Evolutionary conservation across 352 stramenopile genomes (phyloP).

Genomic region (Pythium aphanidermatum): DNA sequence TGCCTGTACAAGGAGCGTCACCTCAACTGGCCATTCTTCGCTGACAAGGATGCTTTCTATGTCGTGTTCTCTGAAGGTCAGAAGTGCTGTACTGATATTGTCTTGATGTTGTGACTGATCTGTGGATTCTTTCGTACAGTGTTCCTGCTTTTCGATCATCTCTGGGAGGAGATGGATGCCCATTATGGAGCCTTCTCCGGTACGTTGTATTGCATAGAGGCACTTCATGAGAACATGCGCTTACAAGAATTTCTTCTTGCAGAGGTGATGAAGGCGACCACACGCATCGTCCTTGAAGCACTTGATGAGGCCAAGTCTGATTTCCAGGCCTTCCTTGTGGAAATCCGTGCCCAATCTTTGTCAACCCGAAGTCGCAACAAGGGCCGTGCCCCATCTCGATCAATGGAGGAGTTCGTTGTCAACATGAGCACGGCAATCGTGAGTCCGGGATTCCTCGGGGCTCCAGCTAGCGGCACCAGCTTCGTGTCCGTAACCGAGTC

Average conservation of each 20-base stretch:
- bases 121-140: constrained; percentile 24
- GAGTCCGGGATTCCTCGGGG: not conserved
- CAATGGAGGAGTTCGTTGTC: constrained; percentile 60
- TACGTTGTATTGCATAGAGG: too few species aligned
- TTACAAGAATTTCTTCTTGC: too few species aligned
- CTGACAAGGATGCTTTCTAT: constrained; percentile 61
- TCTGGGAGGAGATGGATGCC: constrained; percentile 83
- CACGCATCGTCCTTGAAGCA: constrained; percentile 53
- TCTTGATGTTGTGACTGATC: constrained; percentile 1
- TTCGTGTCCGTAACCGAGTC: constrained; percentile 19
- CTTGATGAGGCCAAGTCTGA: constrained; percentile 72
- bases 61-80: constrained; percentile 56
- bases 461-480: constrained; percentile 6
- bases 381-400: constrained; percentile 46
- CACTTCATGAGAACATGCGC: too few species aligned
- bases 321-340: constrained; percentile 43
- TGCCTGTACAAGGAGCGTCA: constrained; percentile 51
- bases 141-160: constrained; percentile 79
- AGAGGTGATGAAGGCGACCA: constrained; percentile 74
- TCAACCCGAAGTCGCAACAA: constrained; percentile 27
- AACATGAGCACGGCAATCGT: constrained; percentile 51
- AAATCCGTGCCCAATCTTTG: constrained; percentile 55
- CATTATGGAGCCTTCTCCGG: constrained; percentile 81
- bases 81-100: not conserved
- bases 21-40: constrained; percentile 71